Evolutionary conservation across 257 asterid genomes (phyloP), one percentile per base, ranked within the genome.

Genomic region (Fraxinus excelsior): DNA sequence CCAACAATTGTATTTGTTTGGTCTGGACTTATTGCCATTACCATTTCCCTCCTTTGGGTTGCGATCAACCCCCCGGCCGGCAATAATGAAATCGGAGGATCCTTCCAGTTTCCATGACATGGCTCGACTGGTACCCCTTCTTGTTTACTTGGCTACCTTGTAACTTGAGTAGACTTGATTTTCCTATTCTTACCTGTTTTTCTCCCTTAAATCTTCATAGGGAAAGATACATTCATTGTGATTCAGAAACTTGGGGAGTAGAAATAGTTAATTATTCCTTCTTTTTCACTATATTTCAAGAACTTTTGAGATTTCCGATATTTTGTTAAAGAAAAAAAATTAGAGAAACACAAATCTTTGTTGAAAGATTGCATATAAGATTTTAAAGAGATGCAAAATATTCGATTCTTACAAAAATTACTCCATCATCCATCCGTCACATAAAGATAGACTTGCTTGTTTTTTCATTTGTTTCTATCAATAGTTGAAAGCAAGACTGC

Each of bases 21-120:
- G 78, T 74, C 78, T 0, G 78, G 78, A 46, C 78, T 74, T 21
- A 74, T 74, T 37, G 78, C 78, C 2, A 74, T 74, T 34, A 74
- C 71, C 8, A 74, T 74, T 13, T 74, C 78, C 13, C 58, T 74
- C 9, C 78, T 74, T 32, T 73, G 77, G 77, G 77, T 73, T 56
- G 77, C 77, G 34, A 73, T 73, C 68, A 73, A 73, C 31, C 77
- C 78, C 16, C 78, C 72, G 1, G 26, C 53, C 0, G 71, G 71
- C 19, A 32, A 7, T 29, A 37, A 60, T 7, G 23, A 64, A n/a
- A 74, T 74, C 7, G 78, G 78, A 74, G 78, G 72, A 34, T 74
- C 78, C 56, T 74, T 74, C 37, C 78, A 74, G 72, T 74, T 74
- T 37, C 78, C 78, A 35, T 74, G 78, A 74, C 18, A 10, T 23